These are phyloP conservation scores for Boletus huronensis DNA, from an alignment of 768 basidiomycete genomes.

Conservation along the genomic window DNA sequence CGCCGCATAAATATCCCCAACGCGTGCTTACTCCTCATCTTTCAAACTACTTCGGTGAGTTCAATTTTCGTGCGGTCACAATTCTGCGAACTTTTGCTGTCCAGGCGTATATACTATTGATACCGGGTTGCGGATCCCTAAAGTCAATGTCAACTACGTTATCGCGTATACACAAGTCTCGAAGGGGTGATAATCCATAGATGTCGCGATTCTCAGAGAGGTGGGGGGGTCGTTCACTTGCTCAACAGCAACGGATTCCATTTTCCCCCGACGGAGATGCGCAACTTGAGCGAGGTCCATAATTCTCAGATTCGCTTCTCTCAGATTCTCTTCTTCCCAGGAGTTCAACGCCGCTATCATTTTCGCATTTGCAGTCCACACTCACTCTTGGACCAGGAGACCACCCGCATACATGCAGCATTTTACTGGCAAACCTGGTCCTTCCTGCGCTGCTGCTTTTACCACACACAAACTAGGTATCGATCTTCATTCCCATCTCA, in stretches of 20 bases:
- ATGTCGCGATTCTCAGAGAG: not conserved
- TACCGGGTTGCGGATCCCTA: constrained; percentile 4
- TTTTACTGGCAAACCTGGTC: not conserved
- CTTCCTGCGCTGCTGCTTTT: not conserved
- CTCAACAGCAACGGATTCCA: not conserved
- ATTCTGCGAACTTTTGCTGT: constrained; percentile 4
- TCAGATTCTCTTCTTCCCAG: not conserved
- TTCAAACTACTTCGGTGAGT: constrained; percentile 8
- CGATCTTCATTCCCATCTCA: not conserved
- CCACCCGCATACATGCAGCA: not conserved
- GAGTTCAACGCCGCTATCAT: not conserved
- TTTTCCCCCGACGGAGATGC: not conserved
- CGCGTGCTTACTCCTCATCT: constrained; percentile 5
- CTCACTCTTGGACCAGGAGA: not conserved
- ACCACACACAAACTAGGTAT: not conserved
- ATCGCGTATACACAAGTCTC: not conserved
- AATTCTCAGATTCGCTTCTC: not conserved
- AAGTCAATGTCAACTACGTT: not conserved
- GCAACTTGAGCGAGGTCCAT: not conserved
- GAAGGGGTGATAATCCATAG: not conserved
- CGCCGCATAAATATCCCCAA: constrained; percentile 19
- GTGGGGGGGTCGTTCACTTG: not conserved
- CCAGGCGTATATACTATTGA: constrained; percentile 7
- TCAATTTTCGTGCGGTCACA: constrained; percentile 10
- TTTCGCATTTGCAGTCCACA: constrained; percentile 1